Conservation (phyloP, 2,329 filamentous ascomycete species). For the Trichoderma endophyticum region DNA sequence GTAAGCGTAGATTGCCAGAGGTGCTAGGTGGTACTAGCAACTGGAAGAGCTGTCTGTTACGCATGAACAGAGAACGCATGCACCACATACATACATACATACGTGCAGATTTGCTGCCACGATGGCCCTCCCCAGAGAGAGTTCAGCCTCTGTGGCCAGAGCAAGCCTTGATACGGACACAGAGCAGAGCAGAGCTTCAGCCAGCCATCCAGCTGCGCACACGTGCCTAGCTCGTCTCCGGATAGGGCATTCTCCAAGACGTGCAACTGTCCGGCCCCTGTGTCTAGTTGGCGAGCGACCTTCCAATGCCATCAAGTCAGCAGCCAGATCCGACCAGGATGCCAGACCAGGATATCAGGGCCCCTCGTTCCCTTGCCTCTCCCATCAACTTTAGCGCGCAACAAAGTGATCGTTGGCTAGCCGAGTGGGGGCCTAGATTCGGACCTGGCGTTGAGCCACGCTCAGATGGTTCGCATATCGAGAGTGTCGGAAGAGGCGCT, state of each 20-base stretch:
- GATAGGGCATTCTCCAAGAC: background rate
- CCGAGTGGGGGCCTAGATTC: conserved; percentile 8
- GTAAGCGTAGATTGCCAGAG: background rate
- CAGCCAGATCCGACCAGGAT: background rate
- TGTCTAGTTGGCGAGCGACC: background rate
- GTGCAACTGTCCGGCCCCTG: background rate
- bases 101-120: background rate
- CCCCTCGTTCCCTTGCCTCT: background rate
- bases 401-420: conserved; percentile 13
- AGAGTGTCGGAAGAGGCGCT: conserved; percentile 12
- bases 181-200: background rate
- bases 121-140: background rate
- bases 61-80: background rate
- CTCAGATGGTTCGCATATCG: conserved; percentile 17
- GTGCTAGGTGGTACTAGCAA: background rate
- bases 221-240: background rate
- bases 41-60: background rate
- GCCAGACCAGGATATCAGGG: background rate
- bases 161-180: background rate
- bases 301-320: background rate
- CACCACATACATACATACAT: conserved; percentile 14
- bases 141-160: background rate
- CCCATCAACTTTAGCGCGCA: conserved; percentile 11
- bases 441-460: conserved; percentile 6
- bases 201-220: background rate